These are phyloP conservation scores for Ophiostoma montium DNA, from an alignment of 2,329 filamentous ascomycete species.

Conservation along the genomic window DNA sequence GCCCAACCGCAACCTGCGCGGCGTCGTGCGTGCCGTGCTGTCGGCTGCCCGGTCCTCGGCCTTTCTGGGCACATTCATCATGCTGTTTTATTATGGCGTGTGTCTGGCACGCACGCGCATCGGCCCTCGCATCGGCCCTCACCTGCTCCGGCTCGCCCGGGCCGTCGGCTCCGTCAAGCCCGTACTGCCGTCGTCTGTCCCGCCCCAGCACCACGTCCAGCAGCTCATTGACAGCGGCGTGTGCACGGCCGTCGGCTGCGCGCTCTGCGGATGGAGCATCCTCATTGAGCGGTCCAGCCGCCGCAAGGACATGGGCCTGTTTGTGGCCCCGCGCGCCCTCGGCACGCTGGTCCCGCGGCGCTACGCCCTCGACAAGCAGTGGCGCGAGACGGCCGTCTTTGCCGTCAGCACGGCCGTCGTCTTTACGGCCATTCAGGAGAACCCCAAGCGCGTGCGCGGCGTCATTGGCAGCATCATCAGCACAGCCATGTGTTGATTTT, in stretches of 20 bases:
- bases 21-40: constrained; percentile 22
- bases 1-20: constrained; percentile 25
- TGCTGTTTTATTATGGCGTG: constrained; percentile 72
- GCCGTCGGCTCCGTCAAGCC: background rate
- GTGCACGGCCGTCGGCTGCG: constrained; percentile 58
- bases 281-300: constrained; percentile 53
- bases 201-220: constrained; percentile 17
- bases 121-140: constrained; percentile 42
- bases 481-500: constrained; percentile 25
- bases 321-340: constrained; percentile 65
- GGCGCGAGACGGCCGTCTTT: constrained; percentile 53
- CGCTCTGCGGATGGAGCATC: constrained; percentile 71
- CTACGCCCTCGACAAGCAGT: constrained; percentile 49
- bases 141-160: background rate
- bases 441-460: constrained; percentile 48
- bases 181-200: background rate
- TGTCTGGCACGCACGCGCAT: constrained; percentile 62
- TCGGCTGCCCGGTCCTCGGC: constrained; percentile 48
- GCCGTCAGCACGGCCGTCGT: constrained; percentile 54
- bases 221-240: constrained; percentile 46
- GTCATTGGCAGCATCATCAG: constrained; percentile 49
- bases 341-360: constrained; percentile 59
- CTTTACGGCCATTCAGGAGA: constrained; percentile 52
- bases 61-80: constrained; percentile 65
- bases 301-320: constrained; percentile 62